A percentile compares a stretch with the other conserved stretches of the same genome.
Evolutionary conservation across 768 basidiomycete genomes (phyloP).

Genomic region (Lentinula edodes): DNA sequence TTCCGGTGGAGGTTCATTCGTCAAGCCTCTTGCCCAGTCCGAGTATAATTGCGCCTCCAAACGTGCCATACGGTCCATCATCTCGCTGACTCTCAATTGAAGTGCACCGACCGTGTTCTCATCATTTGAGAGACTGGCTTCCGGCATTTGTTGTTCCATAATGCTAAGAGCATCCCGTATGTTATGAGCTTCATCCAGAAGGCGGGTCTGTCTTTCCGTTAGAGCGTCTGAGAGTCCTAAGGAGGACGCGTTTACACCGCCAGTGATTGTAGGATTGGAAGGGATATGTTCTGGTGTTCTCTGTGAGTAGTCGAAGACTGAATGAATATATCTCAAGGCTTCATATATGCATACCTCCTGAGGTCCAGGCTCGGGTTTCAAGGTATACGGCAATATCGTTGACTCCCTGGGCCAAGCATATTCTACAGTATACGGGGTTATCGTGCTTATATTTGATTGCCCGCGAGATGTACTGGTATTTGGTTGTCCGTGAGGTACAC

Average conservation of each 20-base stretch:
- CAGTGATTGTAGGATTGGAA: neutral
- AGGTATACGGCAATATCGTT: neutral
- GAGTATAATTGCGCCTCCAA: neutral
- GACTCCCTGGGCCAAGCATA: neutral
- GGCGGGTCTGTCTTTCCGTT: neutral
- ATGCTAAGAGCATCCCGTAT: neutral
- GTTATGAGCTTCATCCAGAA: neutral
- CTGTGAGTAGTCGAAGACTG: neutral
- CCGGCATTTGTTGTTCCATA: neutral
- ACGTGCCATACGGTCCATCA: constrained; percentile 24
- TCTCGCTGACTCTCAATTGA: constrained; percentile 18
- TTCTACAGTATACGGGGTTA: neutral
- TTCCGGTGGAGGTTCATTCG: neutral
- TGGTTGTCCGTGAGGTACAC: neutral
- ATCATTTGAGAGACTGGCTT: neutral
- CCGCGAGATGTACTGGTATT: neutral
- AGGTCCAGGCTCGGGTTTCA: neutral
- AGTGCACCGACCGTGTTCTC: neutral
- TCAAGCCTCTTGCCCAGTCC: constrained; percentile 1
- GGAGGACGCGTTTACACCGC: neutral
- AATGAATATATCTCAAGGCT: neutral
- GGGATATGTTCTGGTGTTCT: neutral
- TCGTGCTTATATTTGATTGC: neutral
- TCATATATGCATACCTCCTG: neutral
- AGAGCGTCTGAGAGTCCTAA: neutral